These are phyloP conservation scores for Hypoxylon lenormandii DNA, from an alignment of 495 filamentous ascomycete species.

Conservation along the genomic window DNA sequence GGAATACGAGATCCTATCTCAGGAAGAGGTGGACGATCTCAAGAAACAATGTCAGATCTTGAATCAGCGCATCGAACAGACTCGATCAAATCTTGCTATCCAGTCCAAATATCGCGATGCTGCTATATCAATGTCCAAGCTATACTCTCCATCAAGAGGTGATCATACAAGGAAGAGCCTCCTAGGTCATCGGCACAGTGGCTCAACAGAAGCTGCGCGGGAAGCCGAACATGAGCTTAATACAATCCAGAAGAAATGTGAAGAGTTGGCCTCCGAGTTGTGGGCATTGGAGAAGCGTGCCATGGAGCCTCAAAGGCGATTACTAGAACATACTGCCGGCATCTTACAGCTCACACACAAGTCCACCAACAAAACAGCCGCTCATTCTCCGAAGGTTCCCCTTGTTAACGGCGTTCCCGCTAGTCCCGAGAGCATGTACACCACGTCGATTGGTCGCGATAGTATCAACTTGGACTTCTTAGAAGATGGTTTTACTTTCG, in stretches of 20 bases:
- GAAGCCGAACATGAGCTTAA: conserved; percentile 80
- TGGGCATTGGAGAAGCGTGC: conserved; percentile 78
- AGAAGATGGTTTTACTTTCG: conserved; percentile 70
- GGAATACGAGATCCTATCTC: conserved; percentile 83
- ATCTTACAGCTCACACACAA: conserved; percentile 89
- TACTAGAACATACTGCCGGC: conserved; percentile 91
- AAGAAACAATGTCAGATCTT: conserved; percentile 84
- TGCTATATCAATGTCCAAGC: conserved; percentile 80
- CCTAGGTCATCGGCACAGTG: conserved; percentile 62
- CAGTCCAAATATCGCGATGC: conserved; percentile 95
- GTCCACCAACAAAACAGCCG: conserved; percentile 49
- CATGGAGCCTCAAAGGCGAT: conserved; percentile 74
- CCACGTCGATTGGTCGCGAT: conserved; percentile 66
- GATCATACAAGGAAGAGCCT: conserved; percentile 65
- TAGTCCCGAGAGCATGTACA: conserved; percentile 75
- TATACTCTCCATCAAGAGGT: conserved; percentile 68
- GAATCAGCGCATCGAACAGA: conserved; percentile 78
- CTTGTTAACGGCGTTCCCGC: conserved; percentile 67
- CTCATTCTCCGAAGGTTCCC: conserved; percentile 58
- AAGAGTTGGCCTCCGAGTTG: conserved; percentile 83
- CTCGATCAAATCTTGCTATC: conserved; percentile 83
- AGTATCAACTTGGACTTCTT: conserved; percentile 62
- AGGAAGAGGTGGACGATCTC: conserved; percentile 87
- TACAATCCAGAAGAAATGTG: conserved; percentile 81
- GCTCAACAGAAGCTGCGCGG: conserved; percentile 56